phyloP scores from a whole-genome alignment of 805 yeast genomes.

The Candida yuanshanica region DNA sequence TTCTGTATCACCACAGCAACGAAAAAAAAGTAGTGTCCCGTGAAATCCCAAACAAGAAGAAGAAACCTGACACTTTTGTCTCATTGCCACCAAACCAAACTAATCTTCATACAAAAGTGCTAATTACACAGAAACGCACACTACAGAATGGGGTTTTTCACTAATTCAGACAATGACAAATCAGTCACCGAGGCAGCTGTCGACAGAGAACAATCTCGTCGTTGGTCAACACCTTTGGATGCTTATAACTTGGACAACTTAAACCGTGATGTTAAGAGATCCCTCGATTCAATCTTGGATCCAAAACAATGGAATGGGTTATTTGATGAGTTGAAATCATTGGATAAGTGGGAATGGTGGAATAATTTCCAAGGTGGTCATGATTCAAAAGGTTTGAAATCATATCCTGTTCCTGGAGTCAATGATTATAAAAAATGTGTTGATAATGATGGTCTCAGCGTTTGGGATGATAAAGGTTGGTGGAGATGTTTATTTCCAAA shows the following conservation, averaged over 20 bases:
- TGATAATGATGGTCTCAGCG: conserved; percentile 59
- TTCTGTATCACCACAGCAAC: too few species aligned
- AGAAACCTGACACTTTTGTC: too few species aligned
- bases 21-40: too few species aligned
- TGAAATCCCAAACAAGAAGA: too few species aligned
- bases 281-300: conserved; percentile 4
- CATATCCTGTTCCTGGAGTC: conserved; percentile 54
- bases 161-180: conserved; percentile 10
- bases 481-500: conserved; percentile 90
- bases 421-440: conserved; percentile 58
- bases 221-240: conserved; percentile 1
- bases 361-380: conserved; percentile 11
- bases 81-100: not conserved
- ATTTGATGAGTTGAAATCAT: conserved; percentile 1
- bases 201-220: not conserved
- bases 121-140: too few species aligned
- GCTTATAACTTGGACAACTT: conserved; percentile 1
- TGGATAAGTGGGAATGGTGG: conserved; percentile 11
- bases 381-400: conserved; percentile 35
- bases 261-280: conserved; percentile 1
- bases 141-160: conserved; percentile 15
- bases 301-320: conserved; percentile 4
- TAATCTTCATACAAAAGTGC: too few species aligned
- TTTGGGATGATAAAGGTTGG: conserved; percentile 80
- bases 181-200: conserved; percentile 10